Conservation (phyloP, 768 basidiomycete species). For the Naematelia encephala region DNA sequence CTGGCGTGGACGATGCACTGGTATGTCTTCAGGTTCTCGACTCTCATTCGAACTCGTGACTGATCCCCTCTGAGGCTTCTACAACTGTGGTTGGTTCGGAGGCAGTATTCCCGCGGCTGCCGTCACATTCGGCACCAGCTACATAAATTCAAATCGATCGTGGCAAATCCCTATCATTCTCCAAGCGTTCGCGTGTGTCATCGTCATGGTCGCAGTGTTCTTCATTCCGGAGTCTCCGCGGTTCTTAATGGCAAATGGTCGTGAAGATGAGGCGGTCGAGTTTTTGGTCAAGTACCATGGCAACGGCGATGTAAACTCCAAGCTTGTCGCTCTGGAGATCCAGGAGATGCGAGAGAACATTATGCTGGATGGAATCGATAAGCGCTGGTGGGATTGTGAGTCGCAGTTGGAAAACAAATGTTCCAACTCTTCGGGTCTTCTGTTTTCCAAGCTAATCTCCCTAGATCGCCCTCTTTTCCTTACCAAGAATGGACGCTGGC, state of each 20-base stretch:
- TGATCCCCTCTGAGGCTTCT: too few species aligned
- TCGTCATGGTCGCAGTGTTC: neutral
- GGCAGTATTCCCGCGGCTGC: neutral
- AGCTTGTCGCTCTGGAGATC: neutral
- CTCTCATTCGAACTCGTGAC: too few species aligned
- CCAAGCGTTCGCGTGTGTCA: neutral
- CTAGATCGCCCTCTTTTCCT: slow-evolving; percentile 25
- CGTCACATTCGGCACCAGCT: slow-evolving; percentile 1
- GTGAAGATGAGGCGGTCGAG: slow-evolving; percentile 63
- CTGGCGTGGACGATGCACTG: too few species aligned
- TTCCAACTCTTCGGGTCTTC: too few species aligned
- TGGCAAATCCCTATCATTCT: neutral
- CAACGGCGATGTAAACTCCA: slow-evolving; percentile 1
- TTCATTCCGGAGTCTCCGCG: slow-evolving; percentile 1
- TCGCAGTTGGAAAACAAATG: too few species aligned
- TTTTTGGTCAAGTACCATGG: slow-evolving; percentile 66
- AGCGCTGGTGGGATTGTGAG: too few species aligned
- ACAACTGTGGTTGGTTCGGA: too few species aligned
- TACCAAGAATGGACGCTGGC: slow-evolving; percentile 35
- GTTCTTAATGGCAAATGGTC: slow-evolving; percentile 27
- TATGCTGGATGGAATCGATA: too few species aligned
- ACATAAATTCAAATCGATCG: neutral
- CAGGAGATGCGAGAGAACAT: slow-evolving; percentile 1
- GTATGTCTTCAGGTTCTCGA: too few species aligned
- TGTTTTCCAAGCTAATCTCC: too few species aligned